Evolutionary conservation across 495 filamentous ascomycete genomes (phyloP).

Genomic region (Bathelium albidoporum): DNA sequence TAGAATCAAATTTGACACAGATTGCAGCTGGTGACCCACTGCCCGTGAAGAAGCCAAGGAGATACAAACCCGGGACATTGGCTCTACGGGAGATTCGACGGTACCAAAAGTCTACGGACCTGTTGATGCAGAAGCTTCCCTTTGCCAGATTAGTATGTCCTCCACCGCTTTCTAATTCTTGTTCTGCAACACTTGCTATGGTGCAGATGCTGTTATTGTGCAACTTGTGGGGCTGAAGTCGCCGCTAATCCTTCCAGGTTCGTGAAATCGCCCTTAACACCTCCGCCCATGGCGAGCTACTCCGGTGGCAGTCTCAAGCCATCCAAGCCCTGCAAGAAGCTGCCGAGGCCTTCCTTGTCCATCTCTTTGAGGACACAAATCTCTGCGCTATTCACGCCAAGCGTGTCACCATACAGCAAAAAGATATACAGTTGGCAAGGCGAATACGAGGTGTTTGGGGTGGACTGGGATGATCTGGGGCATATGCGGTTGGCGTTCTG

Average conservation of each 20-base stretch:
- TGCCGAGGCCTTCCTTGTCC: conserved; percentile 83
- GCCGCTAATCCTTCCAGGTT: conserved; percentile 45
- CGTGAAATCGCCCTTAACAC: conserved; percentile 64
- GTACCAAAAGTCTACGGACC: conserved; percentile 73
- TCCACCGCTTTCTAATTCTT: neutral
- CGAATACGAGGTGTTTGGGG: conserved; percentile 68
- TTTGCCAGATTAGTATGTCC: conserved; percentile 66
- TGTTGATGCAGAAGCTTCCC: conserved; percentile 70
- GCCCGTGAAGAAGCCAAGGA: conserved; percentile 45
- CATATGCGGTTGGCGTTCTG: neutral
- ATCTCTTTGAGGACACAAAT: conserved; percentile 92
- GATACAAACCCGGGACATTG: conserved; percentile 71
- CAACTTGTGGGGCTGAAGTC: too few species aligned
- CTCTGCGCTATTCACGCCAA: conserved; percentile 93
- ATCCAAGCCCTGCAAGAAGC: conserved; percentile 87
- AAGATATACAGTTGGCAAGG: conserved; percentile 84
- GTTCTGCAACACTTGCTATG: too few species aligned
- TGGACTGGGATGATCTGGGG: conserved; percentile 38
- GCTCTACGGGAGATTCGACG: conserved; percentile 78
- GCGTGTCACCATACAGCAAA: conserved; percentile 95
- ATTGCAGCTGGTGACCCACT: neutral
- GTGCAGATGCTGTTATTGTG: too few species aligned
- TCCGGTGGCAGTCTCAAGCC: conserved; percentile 84
- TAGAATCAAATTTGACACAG: neutral
- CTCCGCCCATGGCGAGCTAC: conserved; percentile 45